A percentile compares a stretch with the other conserved stretches of the same genome.
These are phyloP conservation scores for Leccinum sublutescens DNA, from an alignment of 768 basidiomycete species.

Conservation along the genomic window DNA sequence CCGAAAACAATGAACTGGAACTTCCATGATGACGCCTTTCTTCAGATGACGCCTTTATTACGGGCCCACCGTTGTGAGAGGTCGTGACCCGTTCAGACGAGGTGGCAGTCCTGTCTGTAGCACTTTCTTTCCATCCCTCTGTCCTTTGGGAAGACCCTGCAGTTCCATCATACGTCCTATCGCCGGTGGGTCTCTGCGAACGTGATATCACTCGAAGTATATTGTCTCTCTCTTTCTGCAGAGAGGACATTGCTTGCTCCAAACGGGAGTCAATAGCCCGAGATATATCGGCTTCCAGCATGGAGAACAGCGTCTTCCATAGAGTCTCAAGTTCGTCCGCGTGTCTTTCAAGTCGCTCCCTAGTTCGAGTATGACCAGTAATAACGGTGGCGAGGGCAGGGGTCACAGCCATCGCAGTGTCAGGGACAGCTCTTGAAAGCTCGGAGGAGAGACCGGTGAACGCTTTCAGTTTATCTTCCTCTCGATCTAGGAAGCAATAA, in stretches of 20 bases:
- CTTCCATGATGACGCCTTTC: slow-evolving; percentile 12
- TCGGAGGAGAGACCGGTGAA: slow-evolving; percentile 50
- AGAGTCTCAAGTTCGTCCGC: slow-evolving; percentile 40
- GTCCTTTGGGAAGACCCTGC: slow-evolving; percentile 10
- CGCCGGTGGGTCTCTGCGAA: slow-evolving; percentile 15
- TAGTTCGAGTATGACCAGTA: slow-evolving; percentile 41
- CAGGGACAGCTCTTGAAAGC: slow-evolving; percentile 43
- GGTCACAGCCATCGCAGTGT: slow-evolving; percentile 42
- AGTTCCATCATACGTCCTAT: slow-evolving; percentile 7
- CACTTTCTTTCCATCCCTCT: slow-evolving; percentile 12
- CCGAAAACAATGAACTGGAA: slow-evolving; percentile 11
- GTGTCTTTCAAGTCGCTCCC: slow-evolving; percentile 40
- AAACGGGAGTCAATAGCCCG: slow-evolving; percentile 34
- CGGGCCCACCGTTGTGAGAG: slow-evolving; percentile 9
- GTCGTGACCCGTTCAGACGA: slow-evolving; percentile 13
- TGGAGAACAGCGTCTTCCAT: slow-evolving; percentile 48
- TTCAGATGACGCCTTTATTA: slow-evolving; percentile 10
- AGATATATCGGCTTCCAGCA: slow-evolving; percentile 41
- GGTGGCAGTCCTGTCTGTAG: slow-evolving; percentile 12
- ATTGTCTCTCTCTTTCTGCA: slow-evolving; percentile 33
- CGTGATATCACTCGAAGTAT: slow-evolving; percentile 19
- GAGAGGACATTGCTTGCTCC: slow-evolving; percentile 33
- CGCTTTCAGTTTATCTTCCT: slow-evolving; percentile 47
- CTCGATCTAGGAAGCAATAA: slow-evolving; percentile 40
- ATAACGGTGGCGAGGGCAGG: slow-evolving; percentile 47